Percentiles rank a stretch among this genome's conserved stretches.
phyloP scores from a whole-genome alignment of 371 early-diverging fungal species.

The Paraphysoderma sedebokerense region DNA sequence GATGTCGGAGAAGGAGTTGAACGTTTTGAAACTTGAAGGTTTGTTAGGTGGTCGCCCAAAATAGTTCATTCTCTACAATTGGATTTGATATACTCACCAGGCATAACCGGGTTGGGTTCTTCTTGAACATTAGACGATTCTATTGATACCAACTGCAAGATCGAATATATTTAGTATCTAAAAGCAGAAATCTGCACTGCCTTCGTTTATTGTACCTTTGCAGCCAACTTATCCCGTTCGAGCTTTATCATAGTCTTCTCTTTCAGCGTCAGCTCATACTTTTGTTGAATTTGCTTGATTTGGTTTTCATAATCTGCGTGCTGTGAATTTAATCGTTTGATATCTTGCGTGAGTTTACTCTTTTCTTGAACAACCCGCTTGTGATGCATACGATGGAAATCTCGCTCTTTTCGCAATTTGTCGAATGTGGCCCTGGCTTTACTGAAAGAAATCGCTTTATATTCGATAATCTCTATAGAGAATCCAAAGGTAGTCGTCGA shows the following conservation, averaged over 20 bases:
- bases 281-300: slow-evolving; percentile 12
- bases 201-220: slow-evolving; percentile 6
- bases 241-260: slow-evolving; percentile 29
- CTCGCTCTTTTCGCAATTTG: slow-evolving; percentile 27
- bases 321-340: slow-evolving; percentile 24
- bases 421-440: slow-evolving; percentile 27
- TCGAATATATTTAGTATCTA: no score
- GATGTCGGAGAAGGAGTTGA: no score
- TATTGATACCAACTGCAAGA: no score
- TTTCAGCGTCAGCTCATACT: slow-evolving; percentile 30
- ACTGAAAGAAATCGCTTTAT: slow-evolving; percentile 5
- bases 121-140: no score
- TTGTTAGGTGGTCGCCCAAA: no score
- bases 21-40: no score
- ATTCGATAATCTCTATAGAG: no score
- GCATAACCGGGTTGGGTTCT: no score
- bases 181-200: not conserved
- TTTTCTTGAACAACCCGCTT: slow-evolving; percentile 34
- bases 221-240: slow-evolving; percentile 22
- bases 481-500: no score
- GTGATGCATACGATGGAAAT: slow-evolving; percentile 36
- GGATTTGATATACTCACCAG: no score
- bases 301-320: slow-evolving; percentile 22
- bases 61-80: no score
- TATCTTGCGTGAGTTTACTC: slow-evolving; percentile 17